These are phyloP conservation scores for Exophiala bonariae DNA, from an alignment of 2,329 filamentous ascomycete species.

Conservation along the genomic window DNA sequence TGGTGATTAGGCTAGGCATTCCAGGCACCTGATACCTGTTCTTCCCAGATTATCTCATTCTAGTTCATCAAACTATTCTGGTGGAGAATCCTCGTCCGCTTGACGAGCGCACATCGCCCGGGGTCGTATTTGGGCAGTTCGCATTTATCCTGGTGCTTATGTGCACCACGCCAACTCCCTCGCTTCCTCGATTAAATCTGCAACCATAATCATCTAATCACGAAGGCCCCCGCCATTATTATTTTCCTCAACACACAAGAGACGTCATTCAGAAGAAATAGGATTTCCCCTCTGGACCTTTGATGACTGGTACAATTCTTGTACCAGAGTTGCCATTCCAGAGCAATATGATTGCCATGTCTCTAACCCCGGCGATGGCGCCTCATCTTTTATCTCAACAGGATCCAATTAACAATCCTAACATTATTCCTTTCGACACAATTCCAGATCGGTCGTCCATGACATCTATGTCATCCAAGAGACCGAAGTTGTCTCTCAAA, in stretches of 20 bases:
- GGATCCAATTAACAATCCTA: conserved; percentile 2
- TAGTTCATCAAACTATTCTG: too few species aligned
- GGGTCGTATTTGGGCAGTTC: background rate
- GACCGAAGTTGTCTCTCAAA: conserved; percentile 63
- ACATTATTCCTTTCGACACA: conserved; percentile 7
- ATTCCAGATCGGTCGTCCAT: conserved; percentile 2
- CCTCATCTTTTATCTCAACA: conserved; percentile 17
- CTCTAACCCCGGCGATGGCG: conserved; percentile 9
- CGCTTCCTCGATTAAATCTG: background rate
- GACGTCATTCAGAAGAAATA: too few species aligned
- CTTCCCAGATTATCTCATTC: too few species aligned
- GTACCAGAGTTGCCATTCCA: conserved; percentile 4
- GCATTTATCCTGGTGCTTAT: conserved; percentile 3
- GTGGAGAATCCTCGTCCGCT: too few species aligned
- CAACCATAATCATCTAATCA: too few species aligned
- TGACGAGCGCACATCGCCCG: too few species aligned
- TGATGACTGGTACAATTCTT: conserved; percentile 2
- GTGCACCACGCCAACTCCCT: background rate
- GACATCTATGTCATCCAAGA: conserved; percentile 29
- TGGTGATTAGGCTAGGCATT: conserved; percentile 5
- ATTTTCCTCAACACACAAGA: background rate
- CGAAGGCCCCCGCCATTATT: background rate
- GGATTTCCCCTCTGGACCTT: background rate
- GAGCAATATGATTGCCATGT: conserved; percentile 19
- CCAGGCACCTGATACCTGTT: too few species aligned